Conservation (phyloP, 2,329 filamentous ascomycete genomes). For the Celoporthe dispersa region DNA sequence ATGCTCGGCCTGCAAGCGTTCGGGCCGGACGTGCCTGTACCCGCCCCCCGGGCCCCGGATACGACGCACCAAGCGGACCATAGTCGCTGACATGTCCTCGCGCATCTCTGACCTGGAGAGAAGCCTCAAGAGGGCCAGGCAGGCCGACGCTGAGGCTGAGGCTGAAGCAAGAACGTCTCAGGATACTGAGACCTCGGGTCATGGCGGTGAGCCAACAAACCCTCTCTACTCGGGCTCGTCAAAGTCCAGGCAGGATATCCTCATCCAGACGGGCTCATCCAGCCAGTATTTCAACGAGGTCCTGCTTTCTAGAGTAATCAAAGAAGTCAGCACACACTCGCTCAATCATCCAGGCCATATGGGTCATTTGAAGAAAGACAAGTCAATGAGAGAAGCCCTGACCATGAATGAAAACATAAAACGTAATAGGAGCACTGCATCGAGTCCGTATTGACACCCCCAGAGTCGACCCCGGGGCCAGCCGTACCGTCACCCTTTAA, state of each 20-base stretch:
- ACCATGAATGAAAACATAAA: conserved; percentile 6
- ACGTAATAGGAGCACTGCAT: conserved; percentile 31
- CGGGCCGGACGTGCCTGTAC: conserved; percentile 38
- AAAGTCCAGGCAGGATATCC: conserved; percentile 33
- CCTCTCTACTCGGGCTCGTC: conserved; percentile 3
- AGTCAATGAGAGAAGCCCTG: conserved; percentile 11
- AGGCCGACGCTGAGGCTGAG: not conserved
- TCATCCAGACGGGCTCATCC: conserved; percentile 39
- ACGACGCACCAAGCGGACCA: conserved; percentile 35
- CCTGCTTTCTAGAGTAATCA: conserved; percentile 41
- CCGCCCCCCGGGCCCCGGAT: conserved; percentile 35
- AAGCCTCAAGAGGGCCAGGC: conserved; percentile 32
- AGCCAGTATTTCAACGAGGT: conserved; percentile 46
- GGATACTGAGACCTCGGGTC: not conserved
- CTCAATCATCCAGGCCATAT: conserved; percentile 1
- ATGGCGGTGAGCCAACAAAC: not conserved
- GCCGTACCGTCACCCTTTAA: conserved; percentile 36
- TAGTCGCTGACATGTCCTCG: conserved; percentile 41
- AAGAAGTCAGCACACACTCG: conserved; percentile 34
- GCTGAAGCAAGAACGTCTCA: conserved; percentile 18
- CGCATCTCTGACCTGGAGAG: conserved; percentile 42
- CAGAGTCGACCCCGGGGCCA: conserved; percentile 10
- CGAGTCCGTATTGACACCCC: conserved; percentile 32
- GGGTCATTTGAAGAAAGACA: no score
- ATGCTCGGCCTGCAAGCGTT: conserved; percentile 35